A percentile compares a stretch with the other conserved stretches of the same genome.
Conservation (phyloP, 768 basidiomycete genomes). For the Auriculariales sp. region DNA sequence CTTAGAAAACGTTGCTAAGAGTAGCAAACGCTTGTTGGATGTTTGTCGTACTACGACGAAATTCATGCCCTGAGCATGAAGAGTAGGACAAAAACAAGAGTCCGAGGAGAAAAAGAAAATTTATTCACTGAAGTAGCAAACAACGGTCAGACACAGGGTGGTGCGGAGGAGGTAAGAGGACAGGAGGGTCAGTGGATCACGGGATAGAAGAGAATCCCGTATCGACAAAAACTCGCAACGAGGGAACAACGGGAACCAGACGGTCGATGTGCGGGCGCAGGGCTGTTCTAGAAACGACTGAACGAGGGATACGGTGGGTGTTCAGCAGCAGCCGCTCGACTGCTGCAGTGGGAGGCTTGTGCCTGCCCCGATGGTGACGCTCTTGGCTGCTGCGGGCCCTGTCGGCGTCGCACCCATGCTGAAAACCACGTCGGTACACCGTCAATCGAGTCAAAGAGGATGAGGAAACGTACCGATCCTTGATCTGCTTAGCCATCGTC, state of each 20-base stretch:
- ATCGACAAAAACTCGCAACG: neutral
- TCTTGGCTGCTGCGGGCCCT: conserved; percentile 46
- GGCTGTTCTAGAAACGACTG: neutral
- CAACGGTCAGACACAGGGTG: neutral
- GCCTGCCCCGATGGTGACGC: conserved; percentile 71
- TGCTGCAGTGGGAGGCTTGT: conserved; percentile 69
- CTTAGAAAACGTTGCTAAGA: no score
- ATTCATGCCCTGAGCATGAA: no score
- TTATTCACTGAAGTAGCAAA: no score
- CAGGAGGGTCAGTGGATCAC: neutral
- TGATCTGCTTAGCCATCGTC: conserved; percentile 95
- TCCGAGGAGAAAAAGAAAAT: no score
- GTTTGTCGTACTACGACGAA: no score
- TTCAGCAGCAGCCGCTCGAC: conserved; percentile 63
- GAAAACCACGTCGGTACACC: conserved; percentile 1
- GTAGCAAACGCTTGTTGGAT: no score
- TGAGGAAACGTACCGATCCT: conserved; percentile 50
- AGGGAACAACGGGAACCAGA: no score
- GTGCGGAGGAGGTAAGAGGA: neutral
- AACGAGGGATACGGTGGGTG: neutral
- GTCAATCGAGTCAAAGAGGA: neutral
- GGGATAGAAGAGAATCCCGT: neutral
- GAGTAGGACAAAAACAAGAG: no score
- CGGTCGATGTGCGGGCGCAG: neutral
- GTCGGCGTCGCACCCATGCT: conserved; percentile 81